Conservation (phyloP, 768 basidiomycete species). For the Piloderma croceum region DNA sequence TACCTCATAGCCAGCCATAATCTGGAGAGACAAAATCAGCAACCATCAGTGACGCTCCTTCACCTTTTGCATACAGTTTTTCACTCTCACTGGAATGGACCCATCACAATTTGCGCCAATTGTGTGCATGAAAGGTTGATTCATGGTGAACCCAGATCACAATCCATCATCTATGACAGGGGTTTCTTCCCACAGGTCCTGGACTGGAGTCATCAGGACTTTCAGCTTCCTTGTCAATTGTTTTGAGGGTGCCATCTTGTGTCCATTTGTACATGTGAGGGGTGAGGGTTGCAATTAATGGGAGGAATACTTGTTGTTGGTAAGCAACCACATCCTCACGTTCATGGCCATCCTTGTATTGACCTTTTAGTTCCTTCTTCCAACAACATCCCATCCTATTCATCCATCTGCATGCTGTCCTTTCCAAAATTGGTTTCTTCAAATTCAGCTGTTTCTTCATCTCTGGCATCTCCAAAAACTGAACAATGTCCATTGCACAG, state of each 20-base stretch:
- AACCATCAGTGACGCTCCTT: constrained; percentile 34
- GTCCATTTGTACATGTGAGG: no score
- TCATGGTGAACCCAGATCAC: constrained; percentile 38
- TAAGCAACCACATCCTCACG: constrained; percentile 30
- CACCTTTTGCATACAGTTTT: no score
- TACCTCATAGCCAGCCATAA: no score
- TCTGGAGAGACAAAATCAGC: constrained; percentile 32
- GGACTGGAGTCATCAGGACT: constrained; percentile 26
- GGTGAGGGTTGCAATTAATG: constrained; percentile 13
- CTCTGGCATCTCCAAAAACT: constrained; percentile 10
- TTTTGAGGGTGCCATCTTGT: no score
- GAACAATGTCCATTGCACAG: constrained; percentile 14
- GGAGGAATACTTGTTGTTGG: constrained; percentile 22
- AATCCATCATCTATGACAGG: constrained; percentile 21
- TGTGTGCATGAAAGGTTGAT: constrained; percentile 35
- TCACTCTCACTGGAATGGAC: constrained; percentile 20
- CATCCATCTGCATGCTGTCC: constrained; percentile 36
- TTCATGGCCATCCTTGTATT: constrained; percentile 35
- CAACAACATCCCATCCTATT: constrained; percentile 27
- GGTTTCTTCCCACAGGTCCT: constrained; percentile 27
- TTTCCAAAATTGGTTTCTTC: constrained; percentile 14
- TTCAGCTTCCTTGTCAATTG: no score
- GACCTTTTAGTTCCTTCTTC: constrained; percentile 25
- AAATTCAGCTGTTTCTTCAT: constrained; percentile 9
- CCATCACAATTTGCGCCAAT: constrained; percentile 25